Evolutionary conservation across 768 basidiomycete species (phyloP), one percentile per base, ranked within the genome.

Genomic region (Lactarius indigo): DNA sequence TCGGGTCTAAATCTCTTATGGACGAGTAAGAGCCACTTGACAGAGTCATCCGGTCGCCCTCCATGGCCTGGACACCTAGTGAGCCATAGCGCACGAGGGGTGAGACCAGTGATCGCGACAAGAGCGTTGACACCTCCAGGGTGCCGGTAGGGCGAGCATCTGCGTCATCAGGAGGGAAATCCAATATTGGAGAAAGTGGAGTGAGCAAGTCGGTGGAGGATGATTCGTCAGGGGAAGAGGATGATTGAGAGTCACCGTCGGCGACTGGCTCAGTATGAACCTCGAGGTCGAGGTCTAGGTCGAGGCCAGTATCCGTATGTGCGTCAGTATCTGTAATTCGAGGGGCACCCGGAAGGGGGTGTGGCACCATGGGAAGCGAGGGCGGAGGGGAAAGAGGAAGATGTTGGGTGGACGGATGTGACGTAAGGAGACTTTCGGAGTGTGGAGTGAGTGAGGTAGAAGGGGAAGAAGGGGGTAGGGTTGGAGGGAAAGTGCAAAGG

Each of bases 341-440:
- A 12, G 39, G 9, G 50, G 65, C 56, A 58, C 59, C 68, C 10
- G 68, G 68, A 56, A 69, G 68, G 26, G 59, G 54, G n/a, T 69
- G 68, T 61, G 60, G 64, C 50, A 61, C 59, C 60, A 70, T 63
- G 41, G 68, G 63, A 64, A 69, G 50, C 33, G 69, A 66, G 68
- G 68, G 58, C 61, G 68, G 68, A 58, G 69, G 69, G 61, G 69
- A 69, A 15, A 55, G 69, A 47, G 61, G 69, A 37, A 69, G 56
- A 55, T 62, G 39, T 63, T 64, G 60, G 47, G 18, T 41, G 30
- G 50, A 47, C 33, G 61, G 52, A 26, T 66, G 65, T 65, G 68
- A 66, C 65, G 68, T 66, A 67, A 69, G 28, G 41, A 52, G 63
- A 3, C 31, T 37, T 63, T 68, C 58, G 42, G 52, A 7, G 31